Conservation (phyloP, 179 eudicot genomes). For the Corrigiola litoralis region DNA sequence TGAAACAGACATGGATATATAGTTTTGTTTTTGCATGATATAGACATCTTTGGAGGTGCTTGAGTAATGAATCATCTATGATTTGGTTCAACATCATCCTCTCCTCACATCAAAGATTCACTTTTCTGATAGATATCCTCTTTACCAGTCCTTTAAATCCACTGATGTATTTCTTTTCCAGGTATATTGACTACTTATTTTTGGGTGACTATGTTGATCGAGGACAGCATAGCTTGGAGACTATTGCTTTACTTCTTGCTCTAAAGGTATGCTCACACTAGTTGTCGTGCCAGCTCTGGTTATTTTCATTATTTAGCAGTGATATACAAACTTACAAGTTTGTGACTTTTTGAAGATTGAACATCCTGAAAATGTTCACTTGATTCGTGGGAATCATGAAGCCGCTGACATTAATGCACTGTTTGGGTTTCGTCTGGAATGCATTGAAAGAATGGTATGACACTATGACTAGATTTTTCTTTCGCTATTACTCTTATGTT, state of each 20-base stretch:
- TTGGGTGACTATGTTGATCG: constrained; percentile 97
- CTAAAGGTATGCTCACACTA: constrained; percentile 56
- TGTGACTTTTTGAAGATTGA: constrained; percentile 51
- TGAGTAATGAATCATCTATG: no score
- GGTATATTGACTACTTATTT: constrained; percentile 90
- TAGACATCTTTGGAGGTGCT: no score
- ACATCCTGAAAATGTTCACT: constrained; percentile 80
- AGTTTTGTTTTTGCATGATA: no score
- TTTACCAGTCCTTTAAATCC: no score
- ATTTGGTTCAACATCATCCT: no score
- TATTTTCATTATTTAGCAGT: not conserved
- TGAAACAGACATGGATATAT: no score
- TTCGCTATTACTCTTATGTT: not conserved
- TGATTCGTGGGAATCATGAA: constrained; percentile 98
- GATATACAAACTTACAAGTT: constrained; percentile 11
- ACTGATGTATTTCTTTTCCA: constrained; percentile 27
- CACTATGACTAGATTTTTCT: not conserved
- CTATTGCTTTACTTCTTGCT: constrained; percentile 90
- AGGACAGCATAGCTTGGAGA: constrained; percentile 98
- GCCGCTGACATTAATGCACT: constrained; percentile 96
- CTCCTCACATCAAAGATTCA: no score
- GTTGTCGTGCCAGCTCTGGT: constrained; percentile 1
- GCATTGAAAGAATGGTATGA: constrained; percentile 97
- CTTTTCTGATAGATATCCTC: no score
- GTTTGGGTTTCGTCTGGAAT: constrained; percentile 95